Conservation (phyloP, 2,329 filamentous ascomycete species). For the Thelonectria rubi region DNA sequence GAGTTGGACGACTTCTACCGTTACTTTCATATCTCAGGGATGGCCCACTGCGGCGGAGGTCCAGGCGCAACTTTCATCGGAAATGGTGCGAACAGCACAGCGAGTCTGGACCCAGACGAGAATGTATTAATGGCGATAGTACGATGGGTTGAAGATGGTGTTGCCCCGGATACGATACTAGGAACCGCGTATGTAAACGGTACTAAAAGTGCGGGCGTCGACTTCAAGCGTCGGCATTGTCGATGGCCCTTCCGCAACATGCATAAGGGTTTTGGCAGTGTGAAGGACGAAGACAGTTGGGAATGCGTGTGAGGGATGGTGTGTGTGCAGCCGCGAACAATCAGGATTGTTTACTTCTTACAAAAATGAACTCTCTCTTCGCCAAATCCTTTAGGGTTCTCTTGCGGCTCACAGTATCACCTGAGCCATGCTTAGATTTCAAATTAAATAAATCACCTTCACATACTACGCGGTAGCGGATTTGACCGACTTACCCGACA, state of each 20-base stretch:
- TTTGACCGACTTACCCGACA: too few species aligned
- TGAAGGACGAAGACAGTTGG: constrained; percentile 42
- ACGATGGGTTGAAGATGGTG: constrained; percentile 55
- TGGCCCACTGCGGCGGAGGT: constrained; percentile 56
- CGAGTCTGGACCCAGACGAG: constrained; percentile 45
- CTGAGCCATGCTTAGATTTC: too few species aligned
- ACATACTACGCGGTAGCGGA: too few species aligned
- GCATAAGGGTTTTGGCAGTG: constrained; percentile 43
- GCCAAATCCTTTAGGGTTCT: too few species aligned
- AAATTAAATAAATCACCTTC: too few species aligned
- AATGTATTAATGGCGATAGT: constrained; percentile 59
- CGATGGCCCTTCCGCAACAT: constrained; percentile 47
- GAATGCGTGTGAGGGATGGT: too few species aligned
- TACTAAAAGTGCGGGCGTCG: constrained; percentile 32
- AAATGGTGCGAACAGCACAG: constrained; percentile 29
- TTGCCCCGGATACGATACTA: constrained; percentile 51
- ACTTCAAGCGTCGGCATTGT: constrained; percentile 47
- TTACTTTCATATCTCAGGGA: constrained; percentile 62
- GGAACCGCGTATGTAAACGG: constrained; percentile 47
- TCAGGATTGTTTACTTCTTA: too few species aligned
- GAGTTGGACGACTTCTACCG: constrained; percentile 59
- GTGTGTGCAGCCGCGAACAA: too few species aligned
- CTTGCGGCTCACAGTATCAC: too few species aligned
- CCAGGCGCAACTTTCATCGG: constrained; percentile 52
- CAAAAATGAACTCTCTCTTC: too few species aligned